These are phyloP conservation scores for Pulveroboletus ravenelii DNA, from an alignment of 768 basidiomycete species.

Conservation along the genomic window DNA sequence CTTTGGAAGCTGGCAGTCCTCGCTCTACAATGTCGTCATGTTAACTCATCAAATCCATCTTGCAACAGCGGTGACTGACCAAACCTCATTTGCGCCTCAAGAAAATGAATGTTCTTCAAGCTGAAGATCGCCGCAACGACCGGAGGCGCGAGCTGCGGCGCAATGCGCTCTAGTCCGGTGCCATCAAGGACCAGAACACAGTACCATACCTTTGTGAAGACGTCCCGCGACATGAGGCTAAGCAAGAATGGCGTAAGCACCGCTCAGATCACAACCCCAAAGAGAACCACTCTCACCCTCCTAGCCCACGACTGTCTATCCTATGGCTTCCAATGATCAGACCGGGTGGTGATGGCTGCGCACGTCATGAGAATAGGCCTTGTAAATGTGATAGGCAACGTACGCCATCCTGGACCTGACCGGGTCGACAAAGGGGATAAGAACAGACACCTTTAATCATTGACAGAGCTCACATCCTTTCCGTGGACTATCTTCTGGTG, in stretches of 20 bases:
- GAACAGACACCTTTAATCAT: slow-evolving; percentile 13
- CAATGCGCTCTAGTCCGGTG: slow-evolving; percentile 11
- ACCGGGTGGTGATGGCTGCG: slow-evolving; percentile 4
- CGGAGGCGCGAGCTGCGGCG: slow-evolving; percentile 38
- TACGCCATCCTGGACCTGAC: slow-evolving; percentile 38
- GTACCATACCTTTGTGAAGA: slow-evolving; percentile 16
- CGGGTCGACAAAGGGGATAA: slow-evolving; percentile 34
- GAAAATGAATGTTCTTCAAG: slow-evolving; percentile 33
- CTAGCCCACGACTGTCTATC: slow-evolving; percentile 10
- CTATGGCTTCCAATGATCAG: slow-evolving; percentile 7
- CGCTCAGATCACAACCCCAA: background rate
- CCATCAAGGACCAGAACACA: background rate
- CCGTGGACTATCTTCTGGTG: slow-evolving; percentile 32
- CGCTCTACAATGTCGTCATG: slow-evolving; percentile 4
- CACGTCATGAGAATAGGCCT: background rate
- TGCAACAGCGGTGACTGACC: slow-evolving; percentile 5
- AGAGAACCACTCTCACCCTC: slow-evolving; percentile 15
- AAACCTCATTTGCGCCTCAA: slow-evolving; percentile 1
- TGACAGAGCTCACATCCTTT: slow-evolving; percentile 26
- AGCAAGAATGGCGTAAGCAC: slow-evolving; percentile 7
- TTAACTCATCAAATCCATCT: background rate
- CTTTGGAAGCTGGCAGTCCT: slow-evolving; percentile 15
- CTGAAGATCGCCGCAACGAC: slow-evolving; percentile 44
- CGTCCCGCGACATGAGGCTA: slow-evolving; percentile 32
- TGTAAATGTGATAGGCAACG: slow-evolving; percentile 8